Conservation (phyloP, 2,329 filamentous ascomycete genomes). For the Didymella sp. region DNA sequence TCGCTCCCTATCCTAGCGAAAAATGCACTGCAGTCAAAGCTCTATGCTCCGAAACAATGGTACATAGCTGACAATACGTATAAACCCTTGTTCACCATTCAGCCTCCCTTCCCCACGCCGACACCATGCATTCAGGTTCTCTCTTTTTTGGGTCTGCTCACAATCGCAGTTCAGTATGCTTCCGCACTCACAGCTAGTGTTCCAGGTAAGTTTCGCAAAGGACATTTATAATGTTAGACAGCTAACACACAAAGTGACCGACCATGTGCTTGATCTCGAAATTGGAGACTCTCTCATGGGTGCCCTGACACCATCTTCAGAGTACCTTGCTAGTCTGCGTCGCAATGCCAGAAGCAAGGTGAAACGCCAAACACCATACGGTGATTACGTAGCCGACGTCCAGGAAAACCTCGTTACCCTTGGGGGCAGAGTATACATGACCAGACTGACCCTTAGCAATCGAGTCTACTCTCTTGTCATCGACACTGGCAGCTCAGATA, state of each 20-base stretch:
- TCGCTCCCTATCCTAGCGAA: constrained; percentile 4
- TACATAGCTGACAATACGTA: constrained; percentile 9
- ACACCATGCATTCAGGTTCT: constrained; percentile 7
- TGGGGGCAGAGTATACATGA: constrained; percentile 41
- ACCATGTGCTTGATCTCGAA: constrained; percentile 13
- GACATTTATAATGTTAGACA: not conserved
- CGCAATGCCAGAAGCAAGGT: constrained; percentile 7
- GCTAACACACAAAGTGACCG: constrained; percentile 5
- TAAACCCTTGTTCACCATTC: not conserved
- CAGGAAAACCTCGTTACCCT: constrained; percentile 34
- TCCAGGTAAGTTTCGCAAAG: not conserved
- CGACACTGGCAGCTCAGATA: constrained; percentile 40
- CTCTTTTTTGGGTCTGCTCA: not conserved
- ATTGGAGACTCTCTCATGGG: constrained; percentile 2
- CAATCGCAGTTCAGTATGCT: not conserved
- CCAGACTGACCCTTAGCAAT: constrained; percentile 30
- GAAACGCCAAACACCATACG: constrained; percentile 13
- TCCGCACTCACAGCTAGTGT: constrained; percentile 4
- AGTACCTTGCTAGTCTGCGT: constrained; percentile 13
- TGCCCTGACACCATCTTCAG: constrained; percentile 4
- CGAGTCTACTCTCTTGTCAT: constrained; percentile 33
- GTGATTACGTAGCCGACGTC: constrained; percentile 10
- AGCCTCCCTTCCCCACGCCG: not conserved
- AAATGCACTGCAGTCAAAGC: constrained; percentile 9
- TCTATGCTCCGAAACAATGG: not conserved